Percentiles rank a stretch among this genome's conserved stretches.
Conservation (phyloP, 2,329 filamentous ascomycete species). For the Fusarium sp. region DNA sequence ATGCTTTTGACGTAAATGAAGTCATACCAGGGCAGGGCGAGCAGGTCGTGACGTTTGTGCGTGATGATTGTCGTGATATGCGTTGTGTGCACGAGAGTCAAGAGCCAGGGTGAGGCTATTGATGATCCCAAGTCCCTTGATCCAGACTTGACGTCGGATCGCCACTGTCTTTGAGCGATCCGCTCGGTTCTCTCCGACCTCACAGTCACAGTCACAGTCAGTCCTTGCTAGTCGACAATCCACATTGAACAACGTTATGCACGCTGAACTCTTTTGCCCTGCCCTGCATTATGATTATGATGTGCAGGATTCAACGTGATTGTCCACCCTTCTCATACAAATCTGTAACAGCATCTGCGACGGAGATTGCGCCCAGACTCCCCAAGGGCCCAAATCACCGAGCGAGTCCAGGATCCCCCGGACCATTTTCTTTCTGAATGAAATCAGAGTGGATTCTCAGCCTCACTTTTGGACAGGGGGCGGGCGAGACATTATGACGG, state of each 20-base stretch:
- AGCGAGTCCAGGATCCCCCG: conserved; percentile 20
- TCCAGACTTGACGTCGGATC: background rate
- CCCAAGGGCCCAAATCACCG: conserved; percentile 9
- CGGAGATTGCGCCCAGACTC: conserved; percentile 35
- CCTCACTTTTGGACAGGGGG: conserved; percentile 38
- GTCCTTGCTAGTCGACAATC: too few relatives aligned
- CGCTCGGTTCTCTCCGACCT: too few relatives aligned
- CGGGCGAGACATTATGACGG: conserved; percentile 31
- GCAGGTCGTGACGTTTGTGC: conserved; percentile 8
- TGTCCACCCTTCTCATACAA: conserved; percentile 33
- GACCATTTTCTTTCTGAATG: background rate
- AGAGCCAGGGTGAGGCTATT: conserved; percentile 19
- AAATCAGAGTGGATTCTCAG: conserved; percentile 30
- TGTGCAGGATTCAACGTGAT: conserved; percentile 18
- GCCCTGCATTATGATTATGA: conserved; percentile 30
- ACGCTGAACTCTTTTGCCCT: background rate
- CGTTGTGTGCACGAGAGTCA: background rate
- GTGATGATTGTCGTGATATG: conserved; percentile 23
- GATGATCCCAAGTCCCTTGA: conserved; percentile 27
- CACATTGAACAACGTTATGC: background rate
- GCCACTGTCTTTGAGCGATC: too few relatives aligned
- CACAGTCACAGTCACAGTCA: too few relatives aligned
- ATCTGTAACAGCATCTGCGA: conserved; percentile 46
- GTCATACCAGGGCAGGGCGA: conserved; percentile 22
- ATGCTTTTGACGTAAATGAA: conserved; percentile 20